phyloP scores from a whole-genome alignment of 2,329 filamentous ascomycete species.

The Colletotrichum camelliae region DNA sequence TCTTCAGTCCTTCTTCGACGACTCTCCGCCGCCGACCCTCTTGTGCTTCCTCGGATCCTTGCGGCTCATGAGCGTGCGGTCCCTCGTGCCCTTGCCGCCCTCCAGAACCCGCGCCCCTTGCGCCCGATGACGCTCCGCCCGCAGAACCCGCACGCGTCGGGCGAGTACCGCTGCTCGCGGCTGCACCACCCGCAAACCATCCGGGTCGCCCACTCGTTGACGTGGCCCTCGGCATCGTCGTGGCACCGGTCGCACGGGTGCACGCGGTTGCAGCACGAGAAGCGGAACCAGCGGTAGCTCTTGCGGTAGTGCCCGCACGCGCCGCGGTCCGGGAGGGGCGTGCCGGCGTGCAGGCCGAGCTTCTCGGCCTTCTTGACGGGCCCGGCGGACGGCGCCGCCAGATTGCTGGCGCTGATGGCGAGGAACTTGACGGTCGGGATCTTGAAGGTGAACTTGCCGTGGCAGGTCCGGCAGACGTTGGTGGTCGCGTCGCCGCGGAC shows the following conservation, averaged over 20 bases:
- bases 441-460: slow-evolving; percentile 80
- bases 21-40: slow-evolving; percentile 53
- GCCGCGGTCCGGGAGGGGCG: slow-evolving; percentile 58
- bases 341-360: slow-evolving; percentile 62
- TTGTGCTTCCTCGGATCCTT: slow-evolving; percentile 80
- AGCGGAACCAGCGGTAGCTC: slow-evolving; percentile 69
- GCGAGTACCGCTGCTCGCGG: slow-evolving; percentile 79
- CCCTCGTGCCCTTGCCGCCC: slow-evolving; percentile 82
- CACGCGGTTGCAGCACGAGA: slow-evolving; percentile 65
- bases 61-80: slow-evolving; percentile 72
- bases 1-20: slow-evolving; percentile 37
- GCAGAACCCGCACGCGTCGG: slow-evolving; percentile 78
- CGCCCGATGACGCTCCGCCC: slow-evolving; percentile 71
- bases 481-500: slow-evolving; percentile 76
- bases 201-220: slow-evolving; percentile 80
- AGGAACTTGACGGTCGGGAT: slow-evolving; percentile 82
- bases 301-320: slow-evolving; percentile 64
- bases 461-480: slow-evolving; percentile 80
- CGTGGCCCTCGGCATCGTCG: slow-evolving; percentile 72
- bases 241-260: slow-evolving; percentile 77
- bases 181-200: slow-evolving; percentile 86
- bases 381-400: slow-evolving; percentile 42
- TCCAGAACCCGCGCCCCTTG: slow-evolving; percentile 80
- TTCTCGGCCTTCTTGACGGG: slow-evolving; percentile 54
- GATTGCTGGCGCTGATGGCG: slow-evolving; percentile 65